A percentile compares a stretch with the other conserved stretches of the same genome.
These are phyloP conservation scores for Kazachstania sp. DNA, from an alignment of 1,139 yeast species.

Conservation along the genomic window DNA sequence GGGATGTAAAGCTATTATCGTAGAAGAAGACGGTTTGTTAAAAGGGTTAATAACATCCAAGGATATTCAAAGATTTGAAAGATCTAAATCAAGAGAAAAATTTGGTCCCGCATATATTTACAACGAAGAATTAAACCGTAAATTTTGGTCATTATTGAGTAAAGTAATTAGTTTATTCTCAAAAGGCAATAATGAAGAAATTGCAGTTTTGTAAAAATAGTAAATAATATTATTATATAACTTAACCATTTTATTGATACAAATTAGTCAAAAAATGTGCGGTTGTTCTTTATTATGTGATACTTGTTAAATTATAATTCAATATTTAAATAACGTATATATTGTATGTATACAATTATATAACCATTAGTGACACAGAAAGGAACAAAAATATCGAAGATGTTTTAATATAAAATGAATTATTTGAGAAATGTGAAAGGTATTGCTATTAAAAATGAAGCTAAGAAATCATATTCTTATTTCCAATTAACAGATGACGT, in stretches of 20 bases:
- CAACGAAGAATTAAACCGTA: constrained; percentile 21
- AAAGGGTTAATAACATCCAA: constrained; percentile 62
- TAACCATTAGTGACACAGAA: background rate
- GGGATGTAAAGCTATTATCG: constrained; percentile 71
- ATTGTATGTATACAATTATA: too few species aligned
- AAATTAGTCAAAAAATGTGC: too few species aligned
- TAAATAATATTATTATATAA: too few species aligned
- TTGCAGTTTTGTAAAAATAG: background rate
- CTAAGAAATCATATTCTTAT: background rate
- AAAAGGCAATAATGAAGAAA: background rate
- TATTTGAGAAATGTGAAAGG: background rate
- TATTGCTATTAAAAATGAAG: background rate
- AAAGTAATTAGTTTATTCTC: constrained; percentile 11
- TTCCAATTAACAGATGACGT: constrained; percentile 57
- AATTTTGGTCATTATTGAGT: constrained; percentile 17
- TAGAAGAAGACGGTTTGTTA: constrained; percentile 46
- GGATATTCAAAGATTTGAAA: constrained; percentile 49
- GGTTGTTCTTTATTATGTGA: too few species aligned
- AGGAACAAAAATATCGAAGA: too few species aligned
- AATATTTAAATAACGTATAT: background rate
- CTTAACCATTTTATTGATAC: too few species aligned
- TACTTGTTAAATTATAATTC: background rate
- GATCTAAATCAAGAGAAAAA: constrained; percentile 20
- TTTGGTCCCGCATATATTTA: constrained; percentile 24
- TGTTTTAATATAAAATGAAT: background rate